Conservation (phyloP, 1,284 basidiomycete genomes). For the Ceratobasidium papillatum region DNA sequence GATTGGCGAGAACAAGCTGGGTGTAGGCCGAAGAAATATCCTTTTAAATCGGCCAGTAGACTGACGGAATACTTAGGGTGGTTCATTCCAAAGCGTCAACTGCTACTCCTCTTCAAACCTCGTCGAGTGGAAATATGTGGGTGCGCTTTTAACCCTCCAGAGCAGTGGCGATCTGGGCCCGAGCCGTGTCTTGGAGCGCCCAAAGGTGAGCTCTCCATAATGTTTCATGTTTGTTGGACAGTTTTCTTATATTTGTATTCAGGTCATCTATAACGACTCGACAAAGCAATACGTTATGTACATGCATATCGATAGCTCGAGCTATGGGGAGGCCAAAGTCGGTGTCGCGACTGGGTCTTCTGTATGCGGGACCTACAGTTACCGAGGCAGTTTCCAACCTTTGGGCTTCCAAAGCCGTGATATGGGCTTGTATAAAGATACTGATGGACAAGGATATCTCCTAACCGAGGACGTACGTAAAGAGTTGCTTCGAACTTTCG, state of each 20-base stretch:
- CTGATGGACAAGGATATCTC: slow-evolving; percentile 43
- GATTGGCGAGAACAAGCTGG: slow-evolving; percentile 43
- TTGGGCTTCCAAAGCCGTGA: slow-evolving; percentile 43
- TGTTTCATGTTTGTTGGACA: no score
- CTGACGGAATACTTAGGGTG: slow-evolving; percentile 15
- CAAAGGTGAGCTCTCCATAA: slow-evolving; percentile 27
- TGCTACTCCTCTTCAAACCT: slow-evolving; percentile 44
- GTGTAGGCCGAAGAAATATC: slow-evolving; percentile 9
- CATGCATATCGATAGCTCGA: slow-evolving; percentile 45
- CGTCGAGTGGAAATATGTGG: slow-evolving; percentile 44
- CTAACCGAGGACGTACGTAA: slow-evolving; percentile 43
- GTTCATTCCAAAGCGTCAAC: slow-evolving; percentile 42
- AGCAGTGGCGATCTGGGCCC: slow-evolving; percentile 43
- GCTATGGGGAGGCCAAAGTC: slow-evolving; percentile 44
- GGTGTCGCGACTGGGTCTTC: slow-evolving; percentile 43
- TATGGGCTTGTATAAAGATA: slow-evolving; percentile 44
- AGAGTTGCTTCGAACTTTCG: not conserved
- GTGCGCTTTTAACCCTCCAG: slow-evolving; percentile 41
- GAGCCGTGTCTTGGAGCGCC: slow-evolving; percentile 42
- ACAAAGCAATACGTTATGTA: slow-evolving; percentile 43
- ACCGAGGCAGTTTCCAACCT: slow-evolving; percentile 42
- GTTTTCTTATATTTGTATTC: not conserved
- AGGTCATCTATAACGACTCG: slow-evolving; percentile 42
- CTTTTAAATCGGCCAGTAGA: not conserved
- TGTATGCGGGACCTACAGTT: slow-evolving; percentile 42